Conservation (phyloP, 257 asterid genomes). For the Solanum arcanum region DNA sequence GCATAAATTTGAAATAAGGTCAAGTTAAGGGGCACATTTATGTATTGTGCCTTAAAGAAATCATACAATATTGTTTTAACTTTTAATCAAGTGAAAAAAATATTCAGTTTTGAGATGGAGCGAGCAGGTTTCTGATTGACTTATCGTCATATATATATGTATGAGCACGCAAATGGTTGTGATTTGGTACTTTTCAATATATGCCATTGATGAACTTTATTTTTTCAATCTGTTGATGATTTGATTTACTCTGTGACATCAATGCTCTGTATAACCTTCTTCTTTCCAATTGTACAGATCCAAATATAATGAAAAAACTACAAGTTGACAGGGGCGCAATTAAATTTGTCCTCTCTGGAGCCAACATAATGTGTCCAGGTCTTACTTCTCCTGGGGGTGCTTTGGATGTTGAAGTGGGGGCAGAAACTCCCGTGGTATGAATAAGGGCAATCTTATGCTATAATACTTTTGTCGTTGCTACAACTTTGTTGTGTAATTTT, state of each 20-base stretch:
- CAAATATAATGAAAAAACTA: constrained; percentile 84
- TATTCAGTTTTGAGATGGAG: not conserved
- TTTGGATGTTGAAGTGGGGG: constrained; percentile 75
- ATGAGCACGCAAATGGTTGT: not conserved
- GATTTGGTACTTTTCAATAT: not conserved
- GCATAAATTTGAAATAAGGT: no score
- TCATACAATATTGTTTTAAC: not conserved
- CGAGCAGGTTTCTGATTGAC: not conserved
- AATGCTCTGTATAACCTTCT: not conserved
- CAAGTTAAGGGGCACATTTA: no score
- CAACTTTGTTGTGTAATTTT: not conserved
- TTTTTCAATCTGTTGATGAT: not conserved
- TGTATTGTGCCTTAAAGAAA: not conserved
- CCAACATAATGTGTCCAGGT: constrained; percentile 99
- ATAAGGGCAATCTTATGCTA: not conserved
- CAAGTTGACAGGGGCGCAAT: constrained; percentile 99
- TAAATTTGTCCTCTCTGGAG: constrained; percentile 91
- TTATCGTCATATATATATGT: not conserved
- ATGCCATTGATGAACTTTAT: not conserved
- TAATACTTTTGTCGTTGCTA: not conserved
- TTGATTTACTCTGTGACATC: not conserved
- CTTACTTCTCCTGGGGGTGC: constrained; percentile 98
- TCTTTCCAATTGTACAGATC: constrained; percentile 48
- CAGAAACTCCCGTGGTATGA: constrained; percentile 86
- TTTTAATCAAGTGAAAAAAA: not conserved